These are phyloP conservation scores for Venturia pyrina DNA, from an alignment of 2,329 filamentous ascomycete species.

Conservation along the genomic window DNA sequence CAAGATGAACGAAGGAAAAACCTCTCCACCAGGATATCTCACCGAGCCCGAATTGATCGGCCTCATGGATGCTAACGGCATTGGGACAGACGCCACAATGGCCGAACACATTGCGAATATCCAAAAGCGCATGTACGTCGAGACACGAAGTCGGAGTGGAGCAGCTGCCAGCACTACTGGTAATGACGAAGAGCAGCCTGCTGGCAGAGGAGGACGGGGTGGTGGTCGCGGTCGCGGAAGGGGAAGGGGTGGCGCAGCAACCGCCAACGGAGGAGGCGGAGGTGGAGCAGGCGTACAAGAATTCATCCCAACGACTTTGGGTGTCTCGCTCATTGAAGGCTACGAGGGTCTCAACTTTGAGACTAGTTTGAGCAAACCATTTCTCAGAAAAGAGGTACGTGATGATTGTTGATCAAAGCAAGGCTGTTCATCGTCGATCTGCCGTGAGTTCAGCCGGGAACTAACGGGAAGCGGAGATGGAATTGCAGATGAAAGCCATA, in stretches of 20 bases:
- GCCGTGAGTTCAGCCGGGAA: not conserved
- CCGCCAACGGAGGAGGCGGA: constrained; percentile 27
- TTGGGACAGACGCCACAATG: constrained; percentile 98
- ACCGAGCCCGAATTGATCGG: constrained; percentile 93
- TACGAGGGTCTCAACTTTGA: constrained; percentile 93
- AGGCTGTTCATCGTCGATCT: not conserved
- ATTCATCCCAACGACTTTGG: constrained; percentile 86
- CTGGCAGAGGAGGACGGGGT: constrained; percentile 22
- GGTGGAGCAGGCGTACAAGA: constrained; percentile 53
- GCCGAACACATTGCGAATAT: constrained; percentile 97
- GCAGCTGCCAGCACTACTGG: constrained; percentile 23
- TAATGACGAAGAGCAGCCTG: constrained; percentile 27
- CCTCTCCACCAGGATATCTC: constrained; percentile 70
- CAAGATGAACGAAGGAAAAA: constrained; percentile 84
- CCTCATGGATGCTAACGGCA: constrained; percentile 97
- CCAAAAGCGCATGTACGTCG: constrained; percentile 78
- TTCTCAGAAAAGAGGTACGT: constrained; percentile 72
- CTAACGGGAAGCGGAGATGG: constrained; percentile 50
- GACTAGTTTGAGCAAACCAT: constrained; percentile 87
- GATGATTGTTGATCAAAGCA: not conserved
- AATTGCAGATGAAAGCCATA: constrained; percentile 91
- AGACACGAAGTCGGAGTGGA: constrained; percentile 42
- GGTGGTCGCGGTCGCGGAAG: constrained; percentile 27
- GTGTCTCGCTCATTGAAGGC: constrained; percentile 83
- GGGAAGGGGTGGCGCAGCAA: constrained; percentile 26